Evolutionary conservation across 2,329 filamentous ascomycete species (phyloP), one percentile per base, ranked within the genome.

Genomic region (Nannizziopsis arthrosporioides): DNA sequence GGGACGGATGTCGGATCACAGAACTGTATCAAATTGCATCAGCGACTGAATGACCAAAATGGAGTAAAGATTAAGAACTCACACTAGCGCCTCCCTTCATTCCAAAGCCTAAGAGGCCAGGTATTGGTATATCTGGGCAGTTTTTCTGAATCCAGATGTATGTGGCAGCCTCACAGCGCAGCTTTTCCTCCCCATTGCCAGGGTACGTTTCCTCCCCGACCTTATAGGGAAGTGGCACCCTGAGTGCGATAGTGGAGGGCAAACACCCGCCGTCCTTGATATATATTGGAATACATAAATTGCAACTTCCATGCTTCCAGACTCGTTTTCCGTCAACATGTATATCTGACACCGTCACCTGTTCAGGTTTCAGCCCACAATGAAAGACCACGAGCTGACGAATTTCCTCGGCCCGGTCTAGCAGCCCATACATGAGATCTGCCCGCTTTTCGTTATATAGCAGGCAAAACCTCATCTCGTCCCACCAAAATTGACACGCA

Each of bases 101-200:
- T 7, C 60, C 55, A 47, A 56, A 56, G 6, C 56, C 56, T 18
- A 46, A 46, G 5, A 57, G 47, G 11, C 42, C 44, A 6, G 54
- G 52, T 22, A 53, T 52, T 12, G 51, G 52, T 36, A 56, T 39
- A 32, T 50, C 50, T 12, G 53, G 52, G 40, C 53, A 55, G 18
- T 54, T 53, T 41, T 53, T 40, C 14, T 49, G 40, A 18, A 56
- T 47, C 55, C 52, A 56, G n/a, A 54, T 50, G 35, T 55, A 56
- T 10, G 56, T 53, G 38, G 50, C 53, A 44, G 51, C 55, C 40
- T 58, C 55, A 32, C 47, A 53, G 9, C 55, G 56, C 32, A 56
- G 12, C 38, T 55, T 57, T 39, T 57, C 56, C 37, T 57, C 55
- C 19, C 39, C 34, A 42, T 56, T 56, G 7, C 55, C 55, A 38